Evolutionary conservation across 495 filamentous ascomycete genomes (phyloP).

Genomic region (Hypoxylon lienhwacheense): DNA sequence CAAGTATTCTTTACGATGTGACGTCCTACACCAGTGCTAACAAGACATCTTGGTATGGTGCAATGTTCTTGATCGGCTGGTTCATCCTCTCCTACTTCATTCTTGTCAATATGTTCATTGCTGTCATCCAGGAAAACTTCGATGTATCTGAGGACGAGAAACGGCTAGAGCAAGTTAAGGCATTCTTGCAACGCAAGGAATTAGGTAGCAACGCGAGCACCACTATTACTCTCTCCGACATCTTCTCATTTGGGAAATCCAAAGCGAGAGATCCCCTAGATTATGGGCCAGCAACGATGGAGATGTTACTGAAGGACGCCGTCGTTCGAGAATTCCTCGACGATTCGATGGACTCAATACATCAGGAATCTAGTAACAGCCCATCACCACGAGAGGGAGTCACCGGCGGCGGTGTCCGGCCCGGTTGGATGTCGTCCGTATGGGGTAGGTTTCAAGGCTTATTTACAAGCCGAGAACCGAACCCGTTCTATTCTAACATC

Average conservation of each 20-base stretch:
- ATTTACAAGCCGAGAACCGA: constrained; percentile 72
- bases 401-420: constrained; percentile 43
- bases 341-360: constrained; percentile 56
- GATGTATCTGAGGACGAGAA: constrained; percentile 99
- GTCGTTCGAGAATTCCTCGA: constrained; percentile 94
- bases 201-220: constrained; percentile 62
- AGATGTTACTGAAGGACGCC: constrained; percentile 94
- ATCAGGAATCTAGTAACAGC: constrained; percentile 45
- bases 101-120: constrained; percentile 99
- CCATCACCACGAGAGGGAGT: constrained; percentile 40
- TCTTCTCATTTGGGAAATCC: constrained; percentile 76
- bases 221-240: constrained; percentile 83
- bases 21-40: constrained; percentile 63
- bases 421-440: constrained; percentile 57
- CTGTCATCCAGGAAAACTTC: constrained; percentile 99
- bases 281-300: constrained; percentile 82
- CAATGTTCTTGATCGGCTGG: constrained; percentile 91
- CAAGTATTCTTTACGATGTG: constrained; percentile 77
- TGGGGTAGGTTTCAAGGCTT: constrained; percentile 58
- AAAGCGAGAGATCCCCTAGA: constrained; percentile 80
- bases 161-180: constrained; percentile 89
- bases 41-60: constrained; percentile 88
- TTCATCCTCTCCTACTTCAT: constrained; percentile 96
- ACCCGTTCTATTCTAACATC: constrained; percentile 90
- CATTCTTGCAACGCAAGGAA: constrained; percentile 90